Evolutionary conservation across 257 asterid genomes (phyloP).

Genomic region (Salvia splendens): DNA sequence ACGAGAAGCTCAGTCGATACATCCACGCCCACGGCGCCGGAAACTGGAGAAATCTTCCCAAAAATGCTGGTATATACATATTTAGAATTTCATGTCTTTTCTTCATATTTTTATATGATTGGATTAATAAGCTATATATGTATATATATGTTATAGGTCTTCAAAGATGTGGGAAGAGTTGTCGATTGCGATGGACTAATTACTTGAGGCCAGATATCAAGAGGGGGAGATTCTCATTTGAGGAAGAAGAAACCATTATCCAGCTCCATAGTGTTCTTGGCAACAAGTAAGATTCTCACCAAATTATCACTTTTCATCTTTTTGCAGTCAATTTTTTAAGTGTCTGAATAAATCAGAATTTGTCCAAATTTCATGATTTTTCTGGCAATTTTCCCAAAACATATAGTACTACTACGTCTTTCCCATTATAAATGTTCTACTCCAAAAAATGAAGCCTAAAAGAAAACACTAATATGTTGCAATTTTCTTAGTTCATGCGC

Average conservation of each 20-base stretch:
- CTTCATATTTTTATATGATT: background rate
- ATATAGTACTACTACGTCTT: no score
- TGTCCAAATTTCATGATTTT: no score
- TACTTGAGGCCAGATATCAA: conserved; percentile 83
- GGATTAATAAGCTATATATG: background rate
- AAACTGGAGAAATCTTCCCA: conserved; percentile 78
- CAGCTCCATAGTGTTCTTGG: conserved; percentile 82
- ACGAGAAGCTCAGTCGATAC: conserved; percentile 52
- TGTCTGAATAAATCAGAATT: no score
- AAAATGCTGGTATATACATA: conserved; percentile 62
- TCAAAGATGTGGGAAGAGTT: conserved; percentile 80
- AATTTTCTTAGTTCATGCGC: no score
- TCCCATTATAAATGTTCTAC: no score
- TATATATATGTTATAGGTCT: conserved; percentile 44
- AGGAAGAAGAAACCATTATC: conserved; percentile 80
- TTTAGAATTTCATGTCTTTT: no score
- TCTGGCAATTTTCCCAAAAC: no score
- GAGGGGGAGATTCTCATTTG: conserved; percentile 80
- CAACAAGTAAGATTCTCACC: conserved; percentile 59
- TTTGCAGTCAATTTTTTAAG: background rate
- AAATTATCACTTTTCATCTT: background rate
- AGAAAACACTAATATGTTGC: no score
- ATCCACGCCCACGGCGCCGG: conserved; percentile 70
- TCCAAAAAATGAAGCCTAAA: no score
- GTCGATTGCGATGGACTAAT: conserved; percentile 85